phyloP scores from a whole-genome alignment of 179 eudicot genomes.

The Corrigiola litoralis region DNA sequence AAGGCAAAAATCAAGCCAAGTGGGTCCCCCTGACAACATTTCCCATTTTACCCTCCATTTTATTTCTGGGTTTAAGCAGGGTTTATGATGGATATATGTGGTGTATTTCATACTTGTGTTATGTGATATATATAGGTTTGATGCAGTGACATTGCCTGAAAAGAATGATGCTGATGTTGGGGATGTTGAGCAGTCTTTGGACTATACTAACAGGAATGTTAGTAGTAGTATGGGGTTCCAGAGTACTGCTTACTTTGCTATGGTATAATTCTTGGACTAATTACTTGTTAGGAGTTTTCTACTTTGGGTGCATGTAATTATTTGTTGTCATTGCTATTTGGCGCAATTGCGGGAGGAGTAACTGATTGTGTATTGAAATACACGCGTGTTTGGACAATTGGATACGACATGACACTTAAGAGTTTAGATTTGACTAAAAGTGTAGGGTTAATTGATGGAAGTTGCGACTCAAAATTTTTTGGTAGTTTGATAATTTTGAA shows the following conservation, averaged over 20 bases:
- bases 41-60: neutral
- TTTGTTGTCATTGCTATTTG: neutral
- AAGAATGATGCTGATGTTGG: slow-evolving; percentile 43
- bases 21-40: slow-evolving; percentile 22
- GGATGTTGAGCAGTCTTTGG: slow-evolving; percentile 60
- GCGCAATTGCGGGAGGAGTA: neutral
- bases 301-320: no score
- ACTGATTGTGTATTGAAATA: no score
- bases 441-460: no score
- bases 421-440: neutral
- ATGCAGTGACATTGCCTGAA: slow-evolving; percentile 73
- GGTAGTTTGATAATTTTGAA: no score
- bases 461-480: no score
- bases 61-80: neutral
- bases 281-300: no score
- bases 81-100: neutral
- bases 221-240: slow-evolving; percentile 43
- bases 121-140: slow-evolving; percentile 44
- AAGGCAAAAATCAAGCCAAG: slow-evolving; percentile 86
- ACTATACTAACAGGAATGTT: slow-evolving; percentile 30
- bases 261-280: slow-evolving; percentile 40
- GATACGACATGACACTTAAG: neutral
- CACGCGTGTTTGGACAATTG: neutral
- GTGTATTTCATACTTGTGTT: neutral
- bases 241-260: slow-evolving; percentile 53